Base-by-base conservation (phyloP, 1,139 yeast species). In the Hemisphaericaspora lyxosophila region DNA sequence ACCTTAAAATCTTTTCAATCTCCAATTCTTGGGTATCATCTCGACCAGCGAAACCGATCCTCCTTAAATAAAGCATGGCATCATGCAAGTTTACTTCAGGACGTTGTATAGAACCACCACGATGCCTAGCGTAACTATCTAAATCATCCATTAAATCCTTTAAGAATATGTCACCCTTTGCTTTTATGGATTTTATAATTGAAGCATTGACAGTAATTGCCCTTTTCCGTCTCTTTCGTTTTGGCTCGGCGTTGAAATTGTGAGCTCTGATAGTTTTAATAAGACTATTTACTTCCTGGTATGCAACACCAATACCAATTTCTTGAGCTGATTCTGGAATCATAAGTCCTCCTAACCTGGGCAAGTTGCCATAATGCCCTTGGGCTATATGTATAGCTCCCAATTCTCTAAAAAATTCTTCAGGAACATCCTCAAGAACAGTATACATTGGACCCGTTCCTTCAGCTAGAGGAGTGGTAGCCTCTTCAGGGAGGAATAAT, bases 81-180 rank as follows among this genome's bases (percentile, higher is more conserved):
- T 70, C 76, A 17, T 52, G 54, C 32, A 68, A 52, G 34, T 54
- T 54, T n/a, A 70, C 63, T 12, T 50, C 53, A 6, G 47, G 38
- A 3, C 54, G 48, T 7, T 50, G 49, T 6, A 7, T n/a, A n/a
- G 8, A 5, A 5, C 55, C 51, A 19, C 45, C 44, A 29, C 75
- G 41, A 47, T 71, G 75, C 4, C 39, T 38, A 0, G 73, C 63
- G 47, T 60, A 67, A 7, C 61, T 59, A 27, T 54, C 57, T 25
- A 73, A 50, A 49, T 70, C 75, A 0, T 47, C 43, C 36, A 66
- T 45, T 29, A 72, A 57, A 18, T 57, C 59, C 22, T 50, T 51
- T 7, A 73, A 46, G 42, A 74, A 73, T 2, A 50, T 54, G 26
- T 60, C 57, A 1, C 64, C 54, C 29, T 51, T 53, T 16, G 42